Evolutionary conservation across 1,284 basidiomycete genomes (phyloP), one percentile per base, ranked within the genome.

Genomic region (Cryptococcus sp.): DNA sequence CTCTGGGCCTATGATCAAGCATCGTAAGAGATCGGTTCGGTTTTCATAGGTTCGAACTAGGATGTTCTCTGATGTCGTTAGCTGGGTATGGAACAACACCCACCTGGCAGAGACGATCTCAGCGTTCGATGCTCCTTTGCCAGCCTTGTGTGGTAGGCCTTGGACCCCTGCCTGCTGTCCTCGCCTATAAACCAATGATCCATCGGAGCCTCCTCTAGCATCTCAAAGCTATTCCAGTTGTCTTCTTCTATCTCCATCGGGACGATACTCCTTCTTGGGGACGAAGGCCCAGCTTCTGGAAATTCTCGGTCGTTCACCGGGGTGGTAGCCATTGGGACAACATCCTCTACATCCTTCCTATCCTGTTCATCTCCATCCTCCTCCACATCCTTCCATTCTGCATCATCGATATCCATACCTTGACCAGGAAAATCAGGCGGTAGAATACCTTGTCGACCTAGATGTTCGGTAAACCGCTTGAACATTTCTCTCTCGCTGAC

Each of bases 1-100:
- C 66, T 89, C 85, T 56, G 92, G 90, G 10, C 93, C 93, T 62
- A 97, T 86, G 64, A 96, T 96, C 54, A 97, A 80, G 63, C 84
- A 89, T 37, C 93, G 83, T 57, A 96, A 75, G 32, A 97, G 81
- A 77, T 97, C 93, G 41, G 84, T 81, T 30, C 93, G 84, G 70
- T 95, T 88, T 73, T 82, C 81, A 67, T 82, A 83, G 4, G 79
- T 77, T 14, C 81, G 73, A 1, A 83, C 81, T 13, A 82, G 67
- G 55, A 81, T 80, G 45, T 80, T 78, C 46, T 80, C 79, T 73
- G 64, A 15, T 46, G 8, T 13, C 30, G 34, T 49, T n/a, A 51
- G 54, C 23, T 4, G 32, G 15, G 37, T 10, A 32, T 34, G 8
- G 46, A 11, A 55, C 50, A 33, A 32, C 37, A 73, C 79, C 60